Evolutionary conservation across 257 asterid genomes (phyloP).

Genomic region (Rubia yunnanensis): DNA sequence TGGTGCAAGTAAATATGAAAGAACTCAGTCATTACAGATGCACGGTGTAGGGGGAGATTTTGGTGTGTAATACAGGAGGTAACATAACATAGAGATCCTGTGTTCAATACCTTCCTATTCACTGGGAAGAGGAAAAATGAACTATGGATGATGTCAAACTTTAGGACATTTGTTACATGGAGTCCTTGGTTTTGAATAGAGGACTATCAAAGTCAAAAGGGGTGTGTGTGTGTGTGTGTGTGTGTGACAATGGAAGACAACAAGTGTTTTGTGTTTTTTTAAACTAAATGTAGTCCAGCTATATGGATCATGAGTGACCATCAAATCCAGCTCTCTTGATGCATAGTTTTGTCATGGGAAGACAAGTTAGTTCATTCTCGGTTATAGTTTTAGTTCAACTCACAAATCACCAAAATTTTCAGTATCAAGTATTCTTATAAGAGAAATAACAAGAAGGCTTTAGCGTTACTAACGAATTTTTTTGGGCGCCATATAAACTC

Average conservation of each 20-base stretch:
- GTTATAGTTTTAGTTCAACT: background rate
- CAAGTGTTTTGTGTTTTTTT: background rate
- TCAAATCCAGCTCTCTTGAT: background rate
- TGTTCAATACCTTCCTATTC: background rate
- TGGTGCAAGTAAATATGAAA: background rate
- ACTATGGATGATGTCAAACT: background rate
- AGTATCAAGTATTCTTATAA: background rate
- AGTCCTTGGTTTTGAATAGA: background rate
- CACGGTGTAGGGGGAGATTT: background rate
- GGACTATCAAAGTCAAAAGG: background rate
- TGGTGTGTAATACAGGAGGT: background rate
- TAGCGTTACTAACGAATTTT: background rate
- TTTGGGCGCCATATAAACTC: background rate
- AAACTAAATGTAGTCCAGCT: background rate
- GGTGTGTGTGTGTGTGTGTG: too few species aligned
- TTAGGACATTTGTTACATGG: background rate
- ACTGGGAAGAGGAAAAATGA: background rate
- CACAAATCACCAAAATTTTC: background rate
- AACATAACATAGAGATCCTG: background rate
- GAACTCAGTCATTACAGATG: too few species aligned
- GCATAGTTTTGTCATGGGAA: background rate
- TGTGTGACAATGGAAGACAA: background rate
- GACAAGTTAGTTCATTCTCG: too few species aligned
- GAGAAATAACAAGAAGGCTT: slow-evolving; percentile 2
- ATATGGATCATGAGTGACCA: background rate